Percentiles rank a stretch among this genome's conserved stretches.
Evolutionary conservation across 768 basidiomycete species (phyloP).

Genomic region (Termitomyces sp.): DNA sequence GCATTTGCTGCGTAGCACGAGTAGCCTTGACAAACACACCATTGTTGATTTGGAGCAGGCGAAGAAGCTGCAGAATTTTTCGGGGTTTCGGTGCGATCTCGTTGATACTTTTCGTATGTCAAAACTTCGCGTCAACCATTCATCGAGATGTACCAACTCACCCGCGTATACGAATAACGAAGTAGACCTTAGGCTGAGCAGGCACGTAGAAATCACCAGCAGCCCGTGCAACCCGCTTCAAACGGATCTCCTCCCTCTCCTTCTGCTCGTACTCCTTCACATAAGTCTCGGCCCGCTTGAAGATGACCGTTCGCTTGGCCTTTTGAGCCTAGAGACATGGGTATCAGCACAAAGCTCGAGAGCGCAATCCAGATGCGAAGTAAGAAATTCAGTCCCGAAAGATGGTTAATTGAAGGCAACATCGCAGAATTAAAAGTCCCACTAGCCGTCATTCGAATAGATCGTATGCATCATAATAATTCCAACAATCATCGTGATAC

Average conservation of each 20-base stretch:
- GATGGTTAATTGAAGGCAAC: slow-evolving; percentile 86
- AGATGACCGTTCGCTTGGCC: slow-evolving; percentile 94
- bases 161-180: slow-evolving; percentile 97
- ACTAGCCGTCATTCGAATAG: slow-evolving; percentile 77
- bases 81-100: slow-evolving; percentile 99
- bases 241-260: slow-evolving; percentile 94
- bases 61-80: slow-evolving; percentile 97
- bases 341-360: slow-evolving; percentile 3
- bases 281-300: slow-evolving; percentile 98
- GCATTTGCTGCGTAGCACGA: slow-evolving; percentile 95
- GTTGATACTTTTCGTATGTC: slow-evolving; percentile 72
- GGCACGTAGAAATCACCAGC: slow-evolving; percentile 97
- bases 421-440: slow-evolving; percentile 47
- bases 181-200: slow-evolving; percentile 95
- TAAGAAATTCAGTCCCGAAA: slow-evolving; percentile 74
- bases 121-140: background rate
- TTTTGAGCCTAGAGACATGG: slow-evolving; percentile 59
- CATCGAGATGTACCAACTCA: slow-evolving; percentile 34
- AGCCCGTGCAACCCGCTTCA: slow-evolving; percentile 88
- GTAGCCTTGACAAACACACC: slow-evolving; percentile 98
- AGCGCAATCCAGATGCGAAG: background rate
- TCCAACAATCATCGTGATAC: slow-evolving; percentile 18
- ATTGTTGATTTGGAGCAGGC: slow-evolving; percentile 99
- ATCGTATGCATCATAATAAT: slow-evolving; percentile 78
- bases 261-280: slow-evolving; percentile 92